Base-by-base conservation (phyloP, 306 rosid genomes). In the Trifolium dubium region DNA sequence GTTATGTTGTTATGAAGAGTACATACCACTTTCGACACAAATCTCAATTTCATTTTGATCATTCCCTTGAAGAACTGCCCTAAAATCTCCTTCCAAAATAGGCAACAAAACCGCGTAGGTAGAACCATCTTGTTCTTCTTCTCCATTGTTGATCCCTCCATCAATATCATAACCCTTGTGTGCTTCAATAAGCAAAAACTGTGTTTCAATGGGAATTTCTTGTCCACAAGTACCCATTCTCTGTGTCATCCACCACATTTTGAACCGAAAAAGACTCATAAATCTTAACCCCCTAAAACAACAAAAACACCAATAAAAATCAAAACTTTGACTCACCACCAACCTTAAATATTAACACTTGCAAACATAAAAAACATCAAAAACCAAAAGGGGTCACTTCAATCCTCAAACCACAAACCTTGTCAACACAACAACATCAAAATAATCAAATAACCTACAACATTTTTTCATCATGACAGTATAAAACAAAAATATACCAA, bases 191-290 rank as follows among this genome's bases (percentile, higher is more conserved):
- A 94, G 83, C 89, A 93, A 77, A 77, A 91, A 94, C 68, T 94
- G 97, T 0, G 98, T 94, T 85, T 93, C 98, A 60, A 88, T 18
- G 4, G 98, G 98, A 14, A 93, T 39, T 18, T 93, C 97, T 50
- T 86, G 65, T 46, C 98, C 97, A 10, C 77, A 76, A 28, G 34
- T 79, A 0, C 98, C 97, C 93, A 93, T 93, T 81, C 97, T 87
- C 84, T 94, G 96, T 4, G 97, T 88, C 97, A 94, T 91, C 98
- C 98, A 94, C 98, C 98, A 94, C 89, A 94, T 68, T 40, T 91
- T 94, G 84, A 94, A 94, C 39, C 98, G 90, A 32, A 91, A 91
- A 15, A 79, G 81, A 55, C 98, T 83, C 95, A 94, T 88, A 67
- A 94, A 89, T 2, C 92, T 67, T 89, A 91, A 74, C 3, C 92